Evolutionary conservation across 345 rosid genomes (phyloP).

Genomic region (Carallia pectinifolia): DNA sequence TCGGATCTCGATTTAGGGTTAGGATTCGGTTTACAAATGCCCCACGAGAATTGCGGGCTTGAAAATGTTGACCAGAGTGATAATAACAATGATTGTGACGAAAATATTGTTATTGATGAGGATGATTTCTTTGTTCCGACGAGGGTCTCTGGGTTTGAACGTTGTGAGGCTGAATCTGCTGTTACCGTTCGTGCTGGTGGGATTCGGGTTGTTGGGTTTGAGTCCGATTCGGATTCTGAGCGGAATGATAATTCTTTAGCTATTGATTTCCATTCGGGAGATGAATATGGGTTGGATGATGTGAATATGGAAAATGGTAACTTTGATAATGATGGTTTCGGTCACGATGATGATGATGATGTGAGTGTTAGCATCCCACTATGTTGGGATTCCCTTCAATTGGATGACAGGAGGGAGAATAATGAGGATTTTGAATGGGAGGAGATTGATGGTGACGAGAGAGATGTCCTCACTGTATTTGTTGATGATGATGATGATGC

Average conservation of each 20-base stretch:
- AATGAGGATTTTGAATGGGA: slow-evolving; percentile 92
- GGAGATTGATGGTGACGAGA: slow-evolving; percentile 79
- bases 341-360: slow-evolving; percentile 42
- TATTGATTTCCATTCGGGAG: slow-evolving; percentile 47
- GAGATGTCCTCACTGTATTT: slow-evolving; percentile 56
- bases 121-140: slow-evolving; percentile 52
- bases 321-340: slow-evolving; percentile 15
- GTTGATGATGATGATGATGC: slow-evolving; percentile 58
- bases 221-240: slow-evolving; percentile 50
- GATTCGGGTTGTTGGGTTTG: slow-evolving; percentile 36
- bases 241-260: slow-evolving; percentile 34
- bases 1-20: slow-evolving; percentile 45
- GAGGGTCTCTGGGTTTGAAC: slow-evolving; percentile 38
- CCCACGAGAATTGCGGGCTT: slow-evolving; percentile 32
- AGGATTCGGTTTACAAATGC: slow-evolving; percentile 44
- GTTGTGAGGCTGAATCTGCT: slow-evolving; percentile 35
- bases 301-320: slow-evolving; percentile 10
- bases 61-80: slow-evolving; percentile 22
- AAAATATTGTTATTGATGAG: slow-evolving; percentile 14
- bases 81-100: slow-evolving; percentile 27
- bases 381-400: slow-evolving; percentile 70
- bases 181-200: slow-evolving; percentile 24
- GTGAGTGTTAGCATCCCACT: slow-evolving; percentile 49
- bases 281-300: slow-evolving; percentile 37
- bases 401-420: slow-evolving; percentile 60